Conservation (phyloP, 129 eudicot species). For the Helichrysum umbraculigerum region DNA sequence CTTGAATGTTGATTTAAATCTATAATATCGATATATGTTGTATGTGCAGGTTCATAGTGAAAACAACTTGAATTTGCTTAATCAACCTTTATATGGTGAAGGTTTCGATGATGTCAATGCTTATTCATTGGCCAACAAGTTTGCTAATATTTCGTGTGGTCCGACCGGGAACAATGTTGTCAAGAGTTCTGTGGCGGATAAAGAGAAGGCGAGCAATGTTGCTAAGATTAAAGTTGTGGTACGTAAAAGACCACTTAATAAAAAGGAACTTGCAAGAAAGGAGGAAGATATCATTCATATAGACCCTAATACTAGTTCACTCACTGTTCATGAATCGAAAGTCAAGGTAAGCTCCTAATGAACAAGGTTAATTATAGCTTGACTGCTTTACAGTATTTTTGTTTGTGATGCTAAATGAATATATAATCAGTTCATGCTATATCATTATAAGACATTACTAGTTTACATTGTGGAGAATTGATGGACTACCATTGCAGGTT, state of each 20-base stretch:
- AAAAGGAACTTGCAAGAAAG: slow-evolving; percentile 55
- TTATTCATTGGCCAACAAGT: slow-evolving; percentile 48
- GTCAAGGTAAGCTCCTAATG: slow-evolving; percentile 41
- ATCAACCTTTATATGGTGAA: slow-evolving; percentile 48
- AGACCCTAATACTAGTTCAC: slow-evolving; percentile 39
- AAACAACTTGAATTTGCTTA: slow-evolving; percentile 44
- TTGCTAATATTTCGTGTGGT: slow-evolving; percentile 51
- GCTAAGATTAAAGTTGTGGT: slow-evolving; percentile 98
- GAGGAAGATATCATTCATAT: slow-evolving; percentile 68
- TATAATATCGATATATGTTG: neutral
- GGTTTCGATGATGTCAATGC: slow-evolving; percentile 55
- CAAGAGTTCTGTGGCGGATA: slow-evolving; percentile 59
- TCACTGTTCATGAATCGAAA: slow-evolving; percentile 68
- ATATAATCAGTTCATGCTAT: neutral
- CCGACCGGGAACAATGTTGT: slow-evolving; percentile 52
- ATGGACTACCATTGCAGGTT: slow-evolving; percentile 44
- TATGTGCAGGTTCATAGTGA: slow-evolving; percentile 53
- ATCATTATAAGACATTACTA: neutral
- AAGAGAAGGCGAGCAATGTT: slow-evolving; percentile 70
- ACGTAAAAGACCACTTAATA: slow-evolving; percentile 77
- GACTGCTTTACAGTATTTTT: neutral
- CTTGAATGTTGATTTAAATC: neutral
- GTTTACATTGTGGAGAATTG: neutral
- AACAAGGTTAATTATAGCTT: neutral
- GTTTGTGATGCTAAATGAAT: neutral